Evolutionary conservation across 2,329 filamentous ascomycete genomes (phyloP), one percentile per base, ranked within the genome.

Genomic region (Colletotrichum magnum): DNA sequence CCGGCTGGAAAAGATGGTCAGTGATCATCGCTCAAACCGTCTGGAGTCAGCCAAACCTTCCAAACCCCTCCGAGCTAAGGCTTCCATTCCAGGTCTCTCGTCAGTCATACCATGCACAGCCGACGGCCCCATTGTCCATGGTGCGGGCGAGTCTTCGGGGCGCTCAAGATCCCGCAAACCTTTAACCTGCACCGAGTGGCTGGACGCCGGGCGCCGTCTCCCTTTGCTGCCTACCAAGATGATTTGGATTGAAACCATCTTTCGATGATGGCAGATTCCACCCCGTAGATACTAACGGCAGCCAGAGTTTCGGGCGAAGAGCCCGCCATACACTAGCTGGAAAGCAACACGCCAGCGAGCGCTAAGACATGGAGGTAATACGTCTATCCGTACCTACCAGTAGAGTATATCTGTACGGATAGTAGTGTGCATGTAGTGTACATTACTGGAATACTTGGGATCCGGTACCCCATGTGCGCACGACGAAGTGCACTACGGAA

Each of bases 401-500:
- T 24, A 24, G 21, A 24, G 21, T 24, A 4, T 24, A 24, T 24
- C 21, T 18, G 47, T 50, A 18, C 18, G 43, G 16, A 24, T 3
- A 47, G 13, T 47, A 10, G 5, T 16, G 15, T 15, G 43, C n/a
- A 45, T 48, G 21, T 68, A 58, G 48, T 43, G 28, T 32, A 48
- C 28, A 24, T 24, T 24, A 4, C 62, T 57, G 16, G 43, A 16
- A 51, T 13, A n/a, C 10, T 24, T 26, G 18, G 32, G 16, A 41
- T 43, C 58, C 47, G 10, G 24, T 36, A 9, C 28, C 62, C 66
- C 66, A 66, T 69, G 66, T 66, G 66, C 50, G 56, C 48, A 50
- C 62, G 56, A 69, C 67, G 56, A 69, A 66, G 50, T 66, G 63
- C 57, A 56, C 32, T 39, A 52, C 67, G 51, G 36, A 60, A 57